Percentiles rank a stretch among this genome's conserved stretches.
Conservation (phyloP, 2,329 filamentous ascomycete species). For the Aureobasidium namibiae region DNA sequence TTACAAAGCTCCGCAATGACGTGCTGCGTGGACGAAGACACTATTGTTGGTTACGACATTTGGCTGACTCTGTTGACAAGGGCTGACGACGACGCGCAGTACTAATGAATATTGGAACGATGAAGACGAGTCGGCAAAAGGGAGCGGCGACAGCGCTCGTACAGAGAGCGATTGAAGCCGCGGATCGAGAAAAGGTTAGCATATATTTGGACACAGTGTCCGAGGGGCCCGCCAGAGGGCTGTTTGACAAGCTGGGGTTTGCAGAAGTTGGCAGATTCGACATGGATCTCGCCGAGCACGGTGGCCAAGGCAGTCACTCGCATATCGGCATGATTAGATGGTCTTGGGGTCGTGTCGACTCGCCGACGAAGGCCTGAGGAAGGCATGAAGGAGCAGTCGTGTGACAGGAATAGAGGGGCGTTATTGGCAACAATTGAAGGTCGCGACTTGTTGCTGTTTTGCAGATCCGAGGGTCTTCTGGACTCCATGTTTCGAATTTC, state of each 20-base stretch:
- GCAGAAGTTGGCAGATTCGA: slow-evolving; percentile 2
- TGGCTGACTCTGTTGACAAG: not conserved
- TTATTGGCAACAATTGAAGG: not conserved
- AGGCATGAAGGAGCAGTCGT: not conserved
- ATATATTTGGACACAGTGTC: slow-evolving; percentile 5
- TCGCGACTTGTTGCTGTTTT: not conserved
- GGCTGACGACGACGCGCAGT: not conserved
- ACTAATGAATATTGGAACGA: slow-evolving; percentile 5
- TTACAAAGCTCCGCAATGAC: not conserved
- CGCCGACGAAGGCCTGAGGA: no score
- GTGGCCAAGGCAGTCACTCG: not conserved
- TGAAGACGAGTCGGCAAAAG: not conserved
- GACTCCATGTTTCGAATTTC: slow-evolving; percentile 8
- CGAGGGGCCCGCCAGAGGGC: not conserved
- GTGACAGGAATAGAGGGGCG: no score
- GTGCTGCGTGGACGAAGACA: not conserved
- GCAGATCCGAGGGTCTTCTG: not conserved
- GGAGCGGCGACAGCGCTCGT: slow-evolving; percentile 8
- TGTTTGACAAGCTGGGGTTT: slow-evolving; percentile 12
- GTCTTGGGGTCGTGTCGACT: not conserved
- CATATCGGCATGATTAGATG: slow-evolving; percentile 9
- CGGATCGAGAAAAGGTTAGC: not conserved
- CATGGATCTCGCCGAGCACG: slow-evolving; percentile 3
- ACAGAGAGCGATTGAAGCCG: not conserved
- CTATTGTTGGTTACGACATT: not conserved